Evolutionary conservation across 2,329 filamentous ascomycete species (phyloP).

Genomic region (Aciculosporium take): DNA sequence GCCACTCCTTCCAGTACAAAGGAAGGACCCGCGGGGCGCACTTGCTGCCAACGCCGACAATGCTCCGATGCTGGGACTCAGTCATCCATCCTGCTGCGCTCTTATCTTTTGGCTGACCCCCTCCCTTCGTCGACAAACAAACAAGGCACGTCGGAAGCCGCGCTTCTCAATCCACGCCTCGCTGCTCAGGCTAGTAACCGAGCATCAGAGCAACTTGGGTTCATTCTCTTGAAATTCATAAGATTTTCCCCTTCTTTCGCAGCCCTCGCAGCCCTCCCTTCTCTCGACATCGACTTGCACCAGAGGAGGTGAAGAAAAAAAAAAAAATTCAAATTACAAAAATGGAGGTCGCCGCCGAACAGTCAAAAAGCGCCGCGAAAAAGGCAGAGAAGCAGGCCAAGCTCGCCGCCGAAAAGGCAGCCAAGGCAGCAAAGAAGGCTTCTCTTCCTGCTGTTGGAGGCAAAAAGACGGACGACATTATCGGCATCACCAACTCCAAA

Average conservation of each 20-base stretch:
- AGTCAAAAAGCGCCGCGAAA: slow-evolving; percentile 49
- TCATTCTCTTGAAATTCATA: not conserved
- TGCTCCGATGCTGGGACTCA: slow-evolving; percentile 2
- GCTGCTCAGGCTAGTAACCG: not conserved
- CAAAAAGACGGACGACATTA: slow-evolving; percentile 54
- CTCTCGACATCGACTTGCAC: not conserved
- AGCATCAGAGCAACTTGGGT: not conserved
- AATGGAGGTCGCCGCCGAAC: slow-evolving; percentile 21
- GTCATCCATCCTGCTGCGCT: slow-evolving; percentile 1
- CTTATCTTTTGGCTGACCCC: slow-evolving; percentile 1
- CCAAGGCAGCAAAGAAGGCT: slow-evolving; percentile 44
- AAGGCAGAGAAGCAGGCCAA: slow-evolving; percentile 52
- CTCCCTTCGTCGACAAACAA: not conserved
- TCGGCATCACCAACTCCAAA: slow-evolving; percentile 79
- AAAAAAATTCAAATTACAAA: slow-evolving; percentile 5
- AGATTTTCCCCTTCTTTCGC: not conserved
- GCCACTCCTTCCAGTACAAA: slow-evolving; percentile 9
- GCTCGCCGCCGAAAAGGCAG: slow-evolving; percentile 45
- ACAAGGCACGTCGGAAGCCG: not conserved
- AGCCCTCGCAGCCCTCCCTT: not conserved
- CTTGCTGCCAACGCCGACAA: not conserved
- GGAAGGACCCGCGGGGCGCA: slow-evolving; percentile 9
- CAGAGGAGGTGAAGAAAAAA: not conserved
- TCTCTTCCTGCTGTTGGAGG: slow-evolving; percentile 37
- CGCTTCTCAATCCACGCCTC: not conserved